These are phyloP conservation scores for Cercospora zeae-maydis DNA, from an alignment of 2,329 filamentous ascomycete species.

Conservation along the genomic window DNA sequence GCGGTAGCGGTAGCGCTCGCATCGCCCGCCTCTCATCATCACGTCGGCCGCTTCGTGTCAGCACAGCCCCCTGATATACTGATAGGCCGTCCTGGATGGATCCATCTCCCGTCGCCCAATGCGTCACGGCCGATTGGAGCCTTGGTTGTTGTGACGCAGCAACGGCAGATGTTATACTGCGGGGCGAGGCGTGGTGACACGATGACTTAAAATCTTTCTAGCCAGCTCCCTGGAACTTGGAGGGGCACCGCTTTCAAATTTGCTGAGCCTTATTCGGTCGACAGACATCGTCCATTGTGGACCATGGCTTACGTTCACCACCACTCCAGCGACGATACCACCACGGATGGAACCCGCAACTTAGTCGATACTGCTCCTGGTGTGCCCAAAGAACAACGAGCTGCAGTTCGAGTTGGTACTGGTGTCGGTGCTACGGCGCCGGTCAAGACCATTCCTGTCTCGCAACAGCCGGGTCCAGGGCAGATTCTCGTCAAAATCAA, in stretches of 20 bases:
- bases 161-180: background rate
- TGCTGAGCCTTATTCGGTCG: background rate
- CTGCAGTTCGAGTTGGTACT: slow-evolving; percentile 37
- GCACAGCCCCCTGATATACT: background rate
- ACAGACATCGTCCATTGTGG: background rate
- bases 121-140: background rate
- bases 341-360: background rate
- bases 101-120: background rate
- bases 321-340: background rate
- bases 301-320: background rate
- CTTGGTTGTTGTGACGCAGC: background rate
- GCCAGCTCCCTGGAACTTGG: background rate
- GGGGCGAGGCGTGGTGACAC: background rate
- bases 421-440: slow-evolving; percentile 31
- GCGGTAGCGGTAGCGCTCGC: background rate
- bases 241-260: background rate
- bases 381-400: slow-evolving; percentile 36
- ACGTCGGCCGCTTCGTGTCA: background rate
- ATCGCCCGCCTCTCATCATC: background rate
- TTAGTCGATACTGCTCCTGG: background rate
- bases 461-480: slow-evolving; percentile 31
- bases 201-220: background rate
- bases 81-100: background rate
- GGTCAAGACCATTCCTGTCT: slow-evolving; percentile 35
- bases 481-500: slow-evolving; percentile 39